phyloP scores from a whole-genome alignment of 1,139 yeast species.

The Zygosaccharomyces sapae region DNA sequence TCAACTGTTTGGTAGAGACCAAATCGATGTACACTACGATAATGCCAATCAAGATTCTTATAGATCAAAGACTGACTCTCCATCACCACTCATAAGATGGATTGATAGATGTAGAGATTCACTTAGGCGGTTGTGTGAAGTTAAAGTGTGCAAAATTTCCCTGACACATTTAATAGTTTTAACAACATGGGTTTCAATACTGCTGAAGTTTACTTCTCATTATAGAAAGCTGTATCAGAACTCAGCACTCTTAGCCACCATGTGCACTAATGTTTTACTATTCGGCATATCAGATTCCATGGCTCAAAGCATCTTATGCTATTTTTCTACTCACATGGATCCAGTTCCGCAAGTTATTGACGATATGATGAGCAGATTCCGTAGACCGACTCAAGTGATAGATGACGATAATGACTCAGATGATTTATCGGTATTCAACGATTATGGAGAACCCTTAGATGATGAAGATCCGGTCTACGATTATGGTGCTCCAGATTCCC shows the following conservation, averaged over 20 bases:
- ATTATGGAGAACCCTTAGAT: conserved; percentile 23
- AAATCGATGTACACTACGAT: conserved; percentile 16
- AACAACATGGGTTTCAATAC: conserved; percentile 44
- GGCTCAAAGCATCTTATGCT: conserved; percentile 53
- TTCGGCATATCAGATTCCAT: conserved; percentile 86
- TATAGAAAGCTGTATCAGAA: conserved; percentile 63
- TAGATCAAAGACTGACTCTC: conserved; percentile 4
- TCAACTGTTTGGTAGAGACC: conserved; percentile 22
- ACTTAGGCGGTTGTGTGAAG: conserved; percentile 8
- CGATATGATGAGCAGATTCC: conserved; percentile 21
- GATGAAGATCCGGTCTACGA: conserved; percentile 9
- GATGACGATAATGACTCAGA: conserved; percentile 18
- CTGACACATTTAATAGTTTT: conserved; percentile 49
- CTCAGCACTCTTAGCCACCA: conserved; percentile 69
- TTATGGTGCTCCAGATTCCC: conserved; percentile 32
- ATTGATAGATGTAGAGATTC: conserved; percentile 1
- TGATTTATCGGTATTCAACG: conserved; percentile 27
- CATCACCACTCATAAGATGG: neutral
- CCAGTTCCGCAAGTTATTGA: conserved; percentile 35
- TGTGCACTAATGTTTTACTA: conserved; percentile 74
- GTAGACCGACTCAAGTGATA: neutral
- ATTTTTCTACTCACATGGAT: conserved; percentile 24
- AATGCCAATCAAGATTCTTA: neutral
- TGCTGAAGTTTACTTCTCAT: conserved; percentile 50
- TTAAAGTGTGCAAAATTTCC: conserved; percentile 10